phyloP scores from a whole-genome alignment of 225 moss, liverwort and hornwort genomes.

The Straminergon stramineum region DNA sequence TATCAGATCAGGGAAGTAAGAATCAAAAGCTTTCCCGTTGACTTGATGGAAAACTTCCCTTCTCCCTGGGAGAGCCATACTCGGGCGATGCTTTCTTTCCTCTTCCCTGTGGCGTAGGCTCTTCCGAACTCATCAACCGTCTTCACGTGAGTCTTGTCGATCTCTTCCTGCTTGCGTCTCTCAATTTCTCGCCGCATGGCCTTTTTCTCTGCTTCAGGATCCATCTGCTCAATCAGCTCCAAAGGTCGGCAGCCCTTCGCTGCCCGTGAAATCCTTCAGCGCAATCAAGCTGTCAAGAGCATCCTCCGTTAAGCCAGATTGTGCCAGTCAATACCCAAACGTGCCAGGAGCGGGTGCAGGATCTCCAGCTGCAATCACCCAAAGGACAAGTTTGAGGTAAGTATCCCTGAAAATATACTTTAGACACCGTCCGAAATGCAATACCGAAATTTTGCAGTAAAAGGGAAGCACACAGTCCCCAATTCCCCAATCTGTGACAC shows the following conservation, averaged over 20 bases:
- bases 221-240: slow-evolving; percentile 81
- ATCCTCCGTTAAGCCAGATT: slow-evolving; percentile 71
- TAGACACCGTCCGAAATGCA: background rate
- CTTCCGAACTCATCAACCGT: slow-evolving; percentile 80
- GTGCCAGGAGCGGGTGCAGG: slow-evolving; percentile 31
- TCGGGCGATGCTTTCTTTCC: slow-evolving; percentile 80
- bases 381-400: background rate
- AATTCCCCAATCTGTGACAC: background rate
- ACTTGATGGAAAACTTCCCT: slow-evolving; percentile 61
- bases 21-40: slow-evolving; percentile 80
- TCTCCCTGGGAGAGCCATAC: slow-evolving; percentile 84
- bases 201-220: slow-evolving; percentile 77
- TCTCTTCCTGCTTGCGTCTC: slow-evolving; percentile 77
- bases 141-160: slow-evolving; percentile 72
- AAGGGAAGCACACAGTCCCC: background rate
- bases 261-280: slow-evolving; percentile 78
- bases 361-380: slow-evolving; percentile 23
- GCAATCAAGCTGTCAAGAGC: slow-evolving; percentile 90
- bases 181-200: slow-evolving; percentile 83
- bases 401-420: background rate
- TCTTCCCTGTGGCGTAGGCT: slow-evolving; percentile 87
- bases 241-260: slow-evolving; percentile 79
- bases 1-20: slow-evolving; percentile 80
- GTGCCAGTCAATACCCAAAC: slow-evolving; percentile 54
- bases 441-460: background rate